These are phyloP conservation scores for Pharnaceum exiguum DNA, from an alignment of 148 eudicot genomes.

Conservation along the genomic window DNA sequence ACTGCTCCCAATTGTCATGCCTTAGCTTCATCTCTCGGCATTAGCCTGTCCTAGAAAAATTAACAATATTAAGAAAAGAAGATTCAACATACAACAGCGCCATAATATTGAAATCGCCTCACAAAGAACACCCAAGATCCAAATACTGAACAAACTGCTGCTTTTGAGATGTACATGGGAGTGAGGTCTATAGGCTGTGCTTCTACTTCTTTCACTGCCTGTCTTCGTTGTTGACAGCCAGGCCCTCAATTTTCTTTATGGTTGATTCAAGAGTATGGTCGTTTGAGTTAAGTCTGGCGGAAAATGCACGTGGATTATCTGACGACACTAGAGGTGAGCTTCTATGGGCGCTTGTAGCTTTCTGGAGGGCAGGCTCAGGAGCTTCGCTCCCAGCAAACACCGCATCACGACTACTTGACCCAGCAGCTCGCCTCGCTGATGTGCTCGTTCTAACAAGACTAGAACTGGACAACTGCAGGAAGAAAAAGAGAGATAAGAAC, in stretches of 20 bases:
- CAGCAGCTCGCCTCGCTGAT: slow-evolving; percentile 32
- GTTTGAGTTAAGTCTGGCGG: slow-evolving; percentile 24
- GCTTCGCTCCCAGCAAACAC: slow-evolving; percentile 35
- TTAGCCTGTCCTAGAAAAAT: slow-evolving; percentile 12
- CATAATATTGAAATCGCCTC: background rate
- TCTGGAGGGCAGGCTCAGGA: slow-evolving; percentile 18
- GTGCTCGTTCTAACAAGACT: slow-evolving; percentile 18
- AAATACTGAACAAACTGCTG: slow-evolving; percentile 7
- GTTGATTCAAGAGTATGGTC: slow-evolving; percentile 40
- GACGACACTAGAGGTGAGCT: slow-evolving; percentile 27
- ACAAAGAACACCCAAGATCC: slow-evolving; percentile 9
- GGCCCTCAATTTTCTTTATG: slow-evolving; percentile 74
- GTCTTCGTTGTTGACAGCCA: slow-evolving; percentile 52
- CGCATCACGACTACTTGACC: slow-evolving; percentile 48
- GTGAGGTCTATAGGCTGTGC: slow-evolving; percentile 1
- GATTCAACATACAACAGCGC: slow-evolving; percentile 9
- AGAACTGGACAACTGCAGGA: slow-evolving; percentile 26
- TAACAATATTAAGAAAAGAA: background rate
- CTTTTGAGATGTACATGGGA: slow-evolving; percentile 16
- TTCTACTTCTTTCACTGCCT: slow-evolving; percentile 28
- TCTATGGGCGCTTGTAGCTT: slow-evolving; percentile 26
- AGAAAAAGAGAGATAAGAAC: background rate
- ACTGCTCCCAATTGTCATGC: slow-evolving; percentile 18
- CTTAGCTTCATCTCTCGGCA: slow-evolving; percentile 10
- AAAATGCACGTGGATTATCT: slow-evolving; percentile 25